These are phyloP conservation scores for Mycothermus thermophilus DNA, from an alignment of 495 filamentous ascomycete species.

Conservation along the genomic window DNA sequence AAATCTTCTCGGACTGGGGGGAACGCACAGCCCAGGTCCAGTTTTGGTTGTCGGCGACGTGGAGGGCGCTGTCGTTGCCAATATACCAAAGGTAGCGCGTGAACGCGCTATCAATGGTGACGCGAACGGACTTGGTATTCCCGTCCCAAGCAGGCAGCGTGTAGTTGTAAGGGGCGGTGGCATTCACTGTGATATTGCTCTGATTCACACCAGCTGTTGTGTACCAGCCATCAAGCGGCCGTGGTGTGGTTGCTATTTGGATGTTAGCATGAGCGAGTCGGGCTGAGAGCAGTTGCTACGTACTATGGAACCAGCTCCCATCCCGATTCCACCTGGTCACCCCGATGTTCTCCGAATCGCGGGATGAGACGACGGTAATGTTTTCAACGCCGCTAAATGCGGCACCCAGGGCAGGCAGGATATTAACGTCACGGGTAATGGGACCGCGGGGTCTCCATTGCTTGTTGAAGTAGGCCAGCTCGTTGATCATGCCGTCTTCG, in stretches of 20 bases:
- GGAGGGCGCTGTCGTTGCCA: constrained; percentile 20
- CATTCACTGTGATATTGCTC: constrained; percentile 13
- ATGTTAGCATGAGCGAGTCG: constrained; percentile 10
- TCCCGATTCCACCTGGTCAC: constrained; percentile 13
- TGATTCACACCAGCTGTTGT: constrained; percentile 5
- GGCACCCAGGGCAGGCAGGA: constrained; percentile 13
- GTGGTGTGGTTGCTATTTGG: constrained; percentile 18
- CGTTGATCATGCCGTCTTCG: constrained; percentile 13
- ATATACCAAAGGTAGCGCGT: constrained; percentile 25
- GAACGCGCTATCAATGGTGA: constrained; percentile 16
- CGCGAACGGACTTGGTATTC: constrained; percentile 12
- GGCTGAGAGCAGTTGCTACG: too few species aligned
- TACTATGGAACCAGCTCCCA: constrained; percentile 17
- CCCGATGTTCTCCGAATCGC: constrained; percentile 18
- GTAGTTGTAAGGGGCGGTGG: constrained; percentile 16
- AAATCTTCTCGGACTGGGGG: constrained; percentile 14
- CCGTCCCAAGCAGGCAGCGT: constrained; percentile 20
- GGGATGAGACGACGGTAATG: constrained; percentile 18
- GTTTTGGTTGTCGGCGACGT: constrained; percentile 17
- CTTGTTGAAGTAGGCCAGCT: constrained; percentile 14
- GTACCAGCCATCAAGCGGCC: constrained; percentile 10
- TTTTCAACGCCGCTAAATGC: constrained; percentile 15
- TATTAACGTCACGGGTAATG: constrained; percentile 16
- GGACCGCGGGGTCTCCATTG: constrained; percentile 15
- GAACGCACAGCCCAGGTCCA: constrained; percentile 10